Evolutionary conservation across 2,329 filamentous ascomycete species (phyloP).

Genomic region (Fusarium foetens): DNA sequence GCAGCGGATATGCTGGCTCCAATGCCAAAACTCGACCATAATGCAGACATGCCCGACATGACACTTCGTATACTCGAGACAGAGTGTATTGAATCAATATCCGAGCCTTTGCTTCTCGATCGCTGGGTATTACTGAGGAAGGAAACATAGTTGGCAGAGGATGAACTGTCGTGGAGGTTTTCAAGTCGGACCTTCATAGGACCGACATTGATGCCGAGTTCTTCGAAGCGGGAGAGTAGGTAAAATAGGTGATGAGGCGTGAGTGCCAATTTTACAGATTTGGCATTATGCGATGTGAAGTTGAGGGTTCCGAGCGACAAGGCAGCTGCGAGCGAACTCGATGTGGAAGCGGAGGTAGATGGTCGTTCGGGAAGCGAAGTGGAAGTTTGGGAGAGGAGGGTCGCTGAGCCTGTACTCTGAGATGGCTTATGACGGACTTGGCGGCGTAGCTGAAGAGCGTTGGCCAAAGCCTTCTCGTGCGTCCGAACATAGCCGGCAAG

Average conservation of each 20-base stretch:
- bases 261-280: constrained; percentile 89
- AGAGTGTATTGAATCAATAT: constrained; percentile 91
- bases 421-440: constrained; percentile 77
- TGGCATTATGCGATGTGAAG: constrained; percentile 85
- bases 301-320: constrained; percentile 86
- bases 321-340: constrained; percentile 81
- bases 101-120: constrained; percentile 80
- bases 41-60: constrained; percentile 93
- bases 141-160: constrained; percentile 92
- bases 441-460: constrained; percentile 88
- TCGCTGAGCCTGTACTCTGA: constrained; percentile 69
- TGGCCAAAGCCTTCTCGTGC: constrained; percentile 96
- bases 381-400: constrained; percentile 64
- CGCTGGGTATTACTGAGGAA: constrained; percentile 85
- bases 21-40: constrained; percentile 91
- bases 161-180: constrained; percentile 88
- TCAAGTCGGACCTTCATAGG: constrained; percentile 97
- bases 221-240: constrained; percentile 93
- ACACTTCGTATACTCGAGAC: constrained; percentile 97
- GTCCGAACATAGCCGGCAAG: constrained; percentile 95
- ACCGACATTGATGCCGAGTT: constrained; percentile 87
- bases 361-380: constrained; percentile 68
- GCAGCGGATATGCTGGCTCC: constrained; percentile 81
- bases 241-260: constrained; percentile 98
- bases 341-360: constrained; percentile 74